Evolutionary conservation across 2,329 filamentous ascomycete genomes (phyloP).

Genomic region (Cylindrodendrum hubeiense): DNA sequence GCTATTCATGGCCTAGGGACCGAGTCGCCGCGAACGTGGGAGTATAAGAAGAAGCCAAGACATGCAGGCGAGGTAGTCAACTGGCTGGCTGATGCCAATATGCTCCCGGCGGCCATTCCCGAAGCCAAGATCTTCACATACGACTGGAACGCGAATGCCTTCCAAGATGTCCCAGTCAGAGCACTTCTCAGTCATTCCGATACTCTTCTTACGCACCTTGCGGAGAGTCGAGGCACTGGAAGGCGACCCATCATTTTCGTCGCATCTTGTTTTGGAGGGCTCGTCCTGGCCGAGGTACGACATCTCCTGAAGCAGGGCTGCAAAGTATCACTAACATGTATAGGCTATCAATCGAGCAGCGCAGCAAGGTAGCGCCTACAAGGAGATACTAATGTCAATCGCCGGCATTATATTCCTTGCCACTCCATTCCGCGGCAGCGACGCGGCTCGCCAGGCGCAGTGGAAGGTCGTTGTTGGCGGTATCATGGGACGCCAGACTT

Average conservation of each 20-base stretch:
- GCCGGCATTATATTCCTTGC: slow-evolving; percentile 12
- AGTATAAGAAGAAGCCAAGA: slow-evolving; percentile 5
- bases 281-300: slow-evolving; percentile 11
- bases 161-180: slow-evolving; percentile 5
- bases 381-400: background rate
- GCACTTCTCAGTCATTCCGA: slow-evolving; percentile 13
- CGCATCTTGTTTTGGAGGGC: slow-evolving; percentile 22
- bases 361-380: background rate
- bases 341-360: background rate
- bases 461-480: slow-evolving; percentile 1
- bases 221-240: background rate
- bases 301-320: background rate
- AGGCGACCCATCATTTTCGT: slow-evolving; percentile 17
- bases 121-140: slow-evolving; percentile 19
- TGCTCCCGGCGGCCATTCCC: slow-evolving; percentile 12
- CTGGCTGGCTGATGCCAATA: slow-evolving; percentile 14
- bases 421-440: slow-evolving; percentile 12
- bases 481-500: background rate
- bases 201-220: slow-evolving; percentile 7
- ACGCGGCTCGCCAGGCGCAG: background rate
- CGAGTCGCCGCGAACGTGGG: slow-evolving; percentile 17
- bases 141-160: slow-evolving; percentile 20
- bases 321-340: background rate
- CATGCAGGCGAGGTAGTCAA: slow-evolving; percentile 3
- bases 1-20: slow-evolving; percentile 19